phyloP scores from a whole-genome alignment of 176 grass and related monocot genomes.

The Lolium perenne region DNA sequence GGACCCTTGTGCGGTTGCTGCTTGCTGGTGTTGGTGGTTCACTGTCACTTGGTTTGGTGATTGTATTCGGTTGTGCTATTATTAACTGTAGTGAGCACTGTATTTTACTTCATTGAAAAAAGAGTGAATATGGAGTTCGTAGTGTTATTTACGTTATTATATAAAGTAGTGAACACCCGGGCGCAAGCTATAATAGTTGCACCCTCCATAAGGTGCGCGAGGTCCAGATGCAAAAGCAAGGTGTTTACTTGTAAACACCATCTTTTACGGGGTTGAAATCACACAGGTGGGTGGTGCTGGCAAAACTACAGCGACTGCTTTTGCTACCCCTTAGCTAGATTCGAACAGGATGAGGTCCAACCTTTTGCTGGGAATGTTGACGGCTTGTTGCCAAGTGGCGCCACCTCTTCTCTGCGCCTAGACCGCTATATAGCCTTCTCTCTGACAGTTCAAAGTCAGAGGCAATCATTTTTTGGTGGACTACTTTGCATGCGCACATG shows the following conservation, averaged over 20 bases:
- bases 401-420: no score
- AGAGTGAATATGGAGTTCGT: neutral
- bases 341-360: neutral
- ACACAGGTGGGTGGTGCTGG: no score
- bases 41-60: neutral
- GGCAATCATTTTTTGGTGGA: no score
- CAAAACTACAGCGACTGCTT: no score
- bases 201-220: neutral
- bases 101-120: constrained; percentile 13
- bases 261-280: neutral
- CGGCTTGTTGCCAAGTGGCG: neutral
- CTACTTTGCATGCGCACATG: no score
- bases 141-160: neutral
- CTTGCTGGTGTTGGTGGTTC: neutral
- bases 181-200: neutral
- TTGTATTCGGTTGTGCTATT: neutral
- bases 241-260: neutral
- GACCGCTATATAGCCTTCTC: no score
- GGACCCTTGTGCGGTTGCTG: neutral
- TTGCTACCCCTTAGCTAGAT: neutral
- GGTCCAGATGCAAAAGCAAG: neutral
- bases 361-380: neutral
- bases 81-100: neutral
- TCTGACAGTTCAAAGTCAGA: no score
- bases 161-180: neutral